Percentiles rank a stretch among this genome's conserved stretches.
Evolutionary conservation across 2,329 filamentous ascomycete species (phyloP).

Genomic region (Didymosphaeria variabile): DNA sequence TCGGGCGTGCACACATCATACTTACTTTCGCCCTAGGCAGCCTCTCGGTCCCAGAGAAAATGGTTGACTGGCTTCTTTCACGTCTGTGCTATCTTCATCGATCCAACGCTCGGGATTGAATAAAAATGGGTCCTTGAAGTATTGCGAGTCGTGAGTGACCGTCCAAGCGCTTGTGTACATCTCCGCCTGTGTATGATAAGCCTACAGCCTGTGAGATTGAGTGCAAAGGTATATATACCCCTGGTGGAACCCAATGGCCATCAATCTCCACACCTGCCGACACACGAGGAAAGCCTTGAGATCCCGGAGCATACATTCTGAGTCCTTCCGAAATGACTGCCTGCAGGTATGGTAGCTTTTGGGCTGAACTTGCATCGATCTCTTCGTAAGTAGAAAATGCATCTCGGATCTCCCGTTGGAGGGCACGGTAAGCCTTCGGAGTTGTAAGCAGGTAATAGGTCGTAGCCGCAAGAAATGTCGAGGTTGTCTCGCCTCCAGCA

Average conservation of each 20-base stretch:
- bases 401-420: slow-evolving; percentile 16
- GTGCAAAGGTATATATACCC: not conserved
- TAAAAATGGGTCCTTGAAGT: slow-evolving; percentile 27
- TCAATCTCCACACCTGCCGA: slow-evolving; percentile 21
- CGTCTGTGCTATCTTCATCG: slow-evolving; percentile 29
- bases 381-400: slow-evolving; percentile 13
- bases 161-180: slow-evolving; percentile 32
- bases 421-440: slow-evolving; percentile 2
- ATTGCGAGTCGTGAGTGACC: slow-evolving; percentile 24
- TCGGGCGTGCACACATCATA: too few species aligned
- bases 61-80: slow-evolving; percentile 28
- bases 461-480: slow-evolving; percentile 22
- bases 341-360: slow-evolving; percentile 31
- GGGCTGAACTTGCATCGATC: slow-evolving; percentile 13
- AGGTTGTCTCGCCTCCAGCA: slow-evolving; percentile 28
- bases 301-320: slow-evolving; percentile 37
- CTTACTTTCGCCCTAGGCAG: slow-evolving; percentile 44
- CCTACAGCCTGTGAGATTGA: too few species aligned
- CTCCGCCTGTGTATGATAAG: slow-evolving; percentile 24
- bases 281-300: slow-evolving; percentile 47
- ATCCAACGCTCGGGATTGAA: slow-evolving; percentile 52
- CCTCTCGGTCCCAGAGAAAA: slow-evolving; percentile 47
- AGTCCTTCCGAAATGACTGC: slow-evolving; percentile 38
- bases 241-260: slow-evolving; percentile 31
- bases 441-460: slow-evolving; percentile 21